Conservation (phyloP, 495 filamentous ascomycete species). For the Immersiella caudata region DNA sequence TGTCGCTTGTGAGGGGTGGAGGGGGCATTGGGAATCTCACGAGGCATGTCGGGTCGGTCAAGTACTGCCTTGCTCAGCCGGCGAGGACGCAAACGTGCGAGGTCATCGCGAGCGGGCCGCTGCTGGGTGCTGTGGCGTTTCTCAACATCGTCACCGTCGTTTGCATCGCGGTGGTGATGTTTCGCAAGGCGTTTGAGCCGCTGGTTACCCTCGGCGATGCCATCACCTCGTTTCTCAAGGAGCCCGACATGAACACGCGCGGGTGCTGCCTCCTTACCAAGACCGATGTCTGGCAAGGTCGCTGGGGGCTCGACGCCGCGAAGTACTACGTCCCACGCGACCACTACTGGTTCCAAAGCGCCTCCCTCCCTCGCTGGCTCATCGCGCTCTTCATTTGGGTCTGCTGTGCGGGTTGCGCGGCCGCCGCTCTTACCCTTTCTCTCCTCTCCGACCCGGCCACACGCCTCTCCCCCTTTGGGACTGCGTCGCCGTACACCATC, state of each 20-base stretch:
- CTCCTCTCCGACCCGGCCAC: slow-evolving; percentile 24
- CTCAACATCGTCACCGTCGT: slow-evolving; percentile 46
- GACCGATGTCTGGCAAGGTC: slow-evolving; percentile 41
- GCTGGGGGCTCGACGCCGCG: slow-evolving; percentile 40
- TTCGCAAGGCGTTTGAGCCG: slow-evolving; percentile 39
- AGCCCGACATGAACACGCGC: slow-evolving; percentile 43
- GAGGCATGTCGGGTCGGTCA: slow-evolving; percentile 29
- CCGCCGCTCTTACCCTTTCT: slow-evolving; percentile 36
- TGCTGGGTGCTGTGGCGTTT: slow-evolving; percentile 43
- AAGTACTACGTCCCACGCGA: slow-evolving; percentile 44
- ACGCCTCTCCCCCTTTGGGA: slow-evolving; percentile 38
- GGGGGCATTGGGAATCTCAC: slow-evolving; percentile 24
- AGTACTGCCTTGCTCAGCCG: slow-evolving; percentile 41
- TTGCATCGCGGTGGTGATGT: slow-evolving; percentile 38
- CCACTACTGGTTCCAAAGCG: slow-evolving; percentile 47
- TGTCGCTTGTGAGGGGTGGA: slow-evolving; percentile 21
- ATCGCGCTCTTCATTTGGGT: slow-evolving; percentile 36
- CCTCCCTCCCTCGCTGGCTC: slow-evolving; percentile 42
- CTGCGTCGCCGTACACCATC: slow-evolving; percentile 30
- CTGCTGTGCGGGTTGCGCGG: slow-evolving; percentile 30
- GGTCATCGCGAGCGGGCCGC: slow-evolving; percentile 44
- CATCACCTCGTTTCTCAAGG: slow-evolving; percentile 48
- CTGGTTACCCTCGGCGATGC: slow-evolving; percentile 51
- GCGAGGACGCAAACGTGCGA: slow-evolving; percentile 36
- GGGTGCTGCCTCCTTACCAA: slow-evolving; percentile 46